These are phyloP conservation scores for Kuraishia molischiana DNA, from an alignment of 805 yeast genomes.

Conservation along the genomic window DNA sequence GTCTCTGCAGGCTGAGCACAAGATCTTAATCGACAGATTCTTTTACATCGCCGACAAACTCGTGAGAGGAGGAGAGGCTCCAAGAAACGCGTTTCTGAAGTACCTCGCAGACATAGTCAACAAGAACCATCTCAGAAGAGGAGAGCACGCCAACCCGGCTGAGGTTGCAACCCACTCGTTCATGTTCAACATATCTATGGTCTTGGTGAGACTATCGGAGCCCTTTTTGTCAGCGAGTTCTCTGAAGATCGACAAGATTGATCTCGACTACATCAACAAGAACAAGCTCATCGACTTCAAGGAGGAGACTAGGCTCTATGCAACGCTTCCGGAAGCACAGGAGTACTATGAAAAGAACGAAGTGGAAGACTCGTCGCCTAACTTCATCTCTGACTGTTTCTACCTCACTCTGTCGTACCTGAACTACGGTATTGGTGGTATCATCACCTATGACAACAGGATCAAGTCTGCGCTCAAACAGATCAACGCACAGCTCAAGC, in stretches of 20 bases:
- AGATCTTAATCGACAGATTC: slow-evolving; percentile 47
- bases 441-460: slow-evolving; percentile 46
- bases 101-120: slow-evolving; percentile 73
- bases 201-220: slow-evolving; percentile 62
- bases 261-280: slow-evolving; percentile 55
- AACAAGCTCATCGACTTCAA: slow-evolving; percentile 47
- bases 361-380: slow-evolving; percentile 29
- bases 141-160: slow-evolving; percentile 65
- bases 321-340: slow-evolving; percentile 63
- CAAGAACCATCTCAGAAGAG: slow-evolving; percentile 77
- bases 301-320: slow-evolving; percentile 78
- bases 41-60: slow-evolving; percentile 65
- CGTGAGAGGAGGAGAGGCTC: slow-evolving; percentile 57
- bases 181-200: slow-evolving; percentile 64
- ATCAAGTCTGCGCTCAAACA: slow-evolving; percentile 39
- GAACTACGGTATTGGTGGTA: slow-evolving; percentile 87
- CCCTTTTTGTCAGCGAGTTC: slow-evolving; percentile 68
- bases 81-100: slow-evolving; percentile 54
- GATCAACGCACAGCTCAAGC: slow-evolving; percentile 42
- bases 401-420: slow-evolving; percentile 68
- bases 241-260: slow-evolving; percentile 68
- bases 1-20: slow-evolving; percentile 56
- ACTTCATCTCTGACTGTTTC: slow-evolving; percentile 90
- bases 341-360: slow-evolving; percentile 37
- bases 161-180: slow-evolving; percentile 71